Base-by-base conservation (phyloP, 2,329 filamentous ascomycete genomes). In the Pseudocercospora vitis region DNA sequence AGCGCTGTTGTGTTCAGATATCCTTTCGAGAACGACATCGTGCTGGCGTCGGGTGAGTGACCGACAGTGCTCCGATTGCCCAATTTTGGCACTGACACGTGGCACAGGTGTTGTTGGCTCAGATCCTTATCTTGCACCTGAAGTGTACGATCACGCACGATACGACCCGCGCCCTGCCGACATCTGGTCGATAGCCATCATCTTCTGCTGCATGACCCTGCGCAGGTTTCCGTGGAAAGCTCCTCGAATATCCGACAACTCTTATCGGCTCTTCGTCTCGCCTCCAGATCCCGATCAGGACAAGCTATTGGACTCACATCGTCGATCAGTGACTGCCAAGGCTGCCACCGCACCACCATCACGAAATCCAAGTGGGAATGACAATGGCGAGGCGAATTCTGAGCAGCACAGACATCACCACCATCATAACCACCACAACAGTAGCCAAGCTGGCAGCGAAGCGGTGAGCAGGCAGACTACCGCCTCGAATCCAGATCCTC, bases 121-220 rank as follows among this genome's bases (percentile, higher is more conserved):
- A 7, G 94, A 99, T 74, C 94, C 94, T 2, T 99, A 99, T 70
- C 81, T 99, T 37, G 94, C 94, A 0, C 94, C 94, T 0, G 94
- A 99, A 72, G 94, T 99, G 1, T 97, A 97, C 67, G 91, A 96
- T 61, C 84, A 91, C 58, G 85, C 87, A 61, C 91, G 91, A 68
- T 99, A 99, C 70, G 91, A 99, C 66, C 91, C 94, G 1, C 88
- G 91, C 58, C 89, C 91, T 5, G 89, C 92, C 1, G 94, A 99
- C 73, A 91, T 99, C 55, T 99, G 94, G 94, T 99, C 94, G 8
- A 78, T 99, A 55, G 94, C 92, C 14, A 99, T 99, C 64, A 97
- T 99, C 51, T 99, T 92, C 74, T 97, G 94, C 73, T 99, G 94
- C 77, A 99, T 99, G 94, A 94, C 90, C 4, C 78, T 99, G 35